These are phyloP conservation scores for Bondarzewia mesenterica DNA, from an alignment of 1,284 basidiomycete genomes.

Conservation along the genomic window DNA sequence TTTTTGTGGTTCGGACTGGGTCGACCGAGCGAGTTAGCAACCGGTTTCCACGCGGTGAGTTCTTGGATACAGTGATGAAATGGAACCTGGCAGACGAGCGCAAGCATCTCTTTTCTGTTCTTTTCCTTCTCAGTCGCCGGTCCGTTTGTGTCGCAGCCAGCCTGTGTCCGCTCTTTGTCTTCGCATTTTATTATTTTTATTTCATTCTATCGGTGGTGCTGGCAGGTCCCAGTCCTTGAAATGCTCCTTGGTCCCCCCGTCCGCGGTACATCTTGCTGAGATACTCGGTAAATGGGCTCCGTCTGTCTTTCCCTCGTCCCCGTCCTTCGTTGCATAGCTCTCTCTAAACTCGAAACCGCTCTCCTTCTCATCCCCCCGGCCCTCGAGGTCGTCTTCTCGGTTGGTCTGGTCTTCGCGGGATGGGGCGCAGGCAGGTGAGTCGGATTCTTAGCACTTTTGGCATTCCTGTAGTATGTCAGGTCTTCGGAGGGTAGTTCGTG, in stretches of 20 bases:
- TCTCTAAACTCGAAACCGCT: conserved; percentile 38
- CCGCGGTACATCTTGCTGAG: conserved; percentile 9
- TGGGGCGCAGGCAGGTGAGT: conserved; percentile 49
- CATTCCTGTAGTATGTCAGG: no score
- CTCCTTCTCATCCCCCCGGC: conserved; percentile 54
- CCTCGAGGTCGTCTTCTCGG: conserved; percentile 52
- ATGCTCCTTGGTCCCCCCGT: conserved; percentile 8
- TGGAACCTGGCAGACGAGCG: background rate
- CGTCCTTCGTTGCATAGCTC: conserved; percentile 60
- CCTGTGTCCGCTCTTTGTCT: background rate
- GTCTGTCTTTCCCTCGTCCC: conserved; percentile 63
- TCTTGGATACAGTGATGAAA: background rate
- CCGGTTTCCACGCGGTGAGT: background rate
- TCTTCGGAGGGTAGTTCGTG: no score
- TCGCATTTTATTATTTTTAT: background rate
- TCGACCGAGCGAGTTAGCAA: no score
- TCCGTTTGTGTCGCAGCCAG: background rate
- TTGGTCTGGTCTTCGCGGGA: conserved; percentile 42
- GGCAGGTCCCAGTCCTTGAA: conserved; percentile 14
- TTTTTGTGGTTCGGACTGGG: no score
- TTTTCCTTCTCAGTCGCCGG: background rate
- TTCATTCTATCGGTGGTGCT: conserved; percentile 2
- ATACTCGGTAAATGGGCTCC: conserved; percentile 28
- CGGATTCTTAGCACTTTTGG: no score
- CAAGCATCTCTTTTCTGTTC: background rate